Percentiles rank a stretch among this genome's conserved stretches.
These are phyloP conservation scores for Colletotrichum tropicale DNA, from an alignment of 2,329 filamentous ascomycete species.

Conservation along the genomic window DNA sequence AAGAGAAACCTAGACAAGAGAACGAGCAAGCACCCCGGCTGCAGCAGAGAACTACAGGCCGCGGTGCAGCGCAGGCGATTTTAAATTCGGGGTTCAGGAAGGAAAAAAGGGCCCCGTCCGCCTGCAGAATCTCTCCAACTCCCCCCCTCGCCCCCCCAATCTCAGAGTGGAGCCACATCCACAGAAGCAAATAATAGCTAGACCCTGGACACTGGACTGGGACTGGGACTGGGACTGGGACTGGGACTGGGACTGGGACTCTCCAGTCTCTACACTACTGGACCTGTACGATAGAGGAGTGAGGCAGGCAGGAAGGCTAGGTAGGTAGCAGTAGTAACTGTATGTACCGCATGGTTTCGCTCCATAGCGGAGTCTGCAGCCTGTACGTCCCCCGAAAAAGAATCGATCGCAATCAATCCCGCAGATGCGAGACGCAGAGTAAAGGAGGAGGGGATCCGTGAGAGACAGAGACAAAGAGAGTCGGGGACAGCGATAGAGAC, in stretches of 20 bases:
- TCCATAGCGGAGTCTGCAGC: not conserved
- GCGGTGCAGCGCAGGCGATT: not conserved
- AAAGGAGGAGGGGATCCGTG: not conserved
- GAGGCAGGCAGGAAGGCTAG: not conserved
- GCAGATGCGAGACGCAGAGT: not conserved
- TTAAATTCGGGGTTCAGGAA: not conserved
- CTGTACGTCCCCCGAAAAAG: not conserved
- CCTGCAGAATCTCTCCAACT: constrained; percentile 3
- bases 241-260: not conserved
- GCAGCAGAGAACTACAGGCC: not conserved
- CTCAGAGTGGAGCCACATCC: not conserved
- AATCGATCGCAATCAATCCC: not conserved
- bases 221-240: not conserved
- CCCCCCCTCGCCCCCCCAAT: not conserved
- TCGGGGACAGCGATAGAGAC: not conserved
- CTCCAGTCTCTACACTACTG: not conserved
- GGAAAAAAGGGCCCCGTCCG: not conserved
- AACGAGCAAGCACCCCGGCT: not conserved
- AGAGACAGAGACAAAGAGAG: not conserved
- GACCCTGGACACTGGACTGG: not conserved
- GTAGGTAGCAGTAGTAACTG: not conserved
- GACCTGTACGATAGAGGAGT: not conserved
- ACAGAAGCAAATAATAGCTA: not conserved
- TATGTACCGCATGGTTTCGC: not conserved
- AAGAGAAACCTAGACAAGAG: not conserved